Evolutionary conservation across 495 filamentous ascomycete species (phyloP).

Genomic region (Podospora didyma): DNA sequence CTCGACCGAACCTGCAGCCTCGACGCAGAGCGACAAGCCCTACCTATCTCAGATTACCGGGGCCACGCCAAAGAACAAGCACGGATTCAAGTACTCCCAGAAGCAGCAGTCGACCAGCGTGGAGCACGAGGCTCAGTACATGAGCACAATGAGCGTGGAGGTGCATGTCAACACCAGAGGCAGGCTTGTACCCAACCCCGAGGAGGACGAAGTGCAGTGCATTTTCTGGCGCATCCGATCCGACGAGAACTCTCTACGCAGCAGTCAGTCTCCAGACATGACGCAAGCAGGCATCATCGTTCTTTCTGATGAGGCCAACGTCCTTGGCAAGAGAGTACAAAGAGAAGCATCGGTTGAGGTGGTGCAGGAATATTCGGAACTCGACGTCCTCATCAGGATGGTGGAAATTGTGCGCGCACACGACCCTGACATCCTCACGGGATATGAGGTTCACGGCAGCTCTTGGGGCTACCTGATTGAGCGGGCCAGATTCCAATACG

Average conservation of each 20-base stretch:
- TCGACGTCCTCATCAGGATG: constrained; percentile 76
- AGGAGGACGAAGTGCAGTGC: constrained; percentile 82
- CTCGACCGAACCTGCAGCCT: constrained; percentile 47
- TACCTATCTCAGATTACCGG: constrained; percentile 83
- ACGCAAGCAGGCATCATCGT: constrained; percentile 58
- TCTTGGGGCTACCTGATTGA: constrained; percentile 97
- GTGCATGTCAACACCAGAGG: constrained; percentile 90
- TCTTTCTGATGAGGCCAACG: constrained; percentile 55
- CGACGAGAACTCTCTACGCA: constrained; percentile 47
- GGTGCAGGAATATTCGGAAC: constrained; percentile 70
- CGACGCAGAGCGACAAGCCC: constrained; percentile 31
- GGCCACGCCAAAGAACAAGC: constrained; percentile 77
- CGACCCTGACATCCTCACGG: constrained; percentile 92
- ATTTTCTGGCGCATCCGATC: constrained; percentile 89
- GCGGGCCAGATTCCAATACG: constrained; percentile 78
- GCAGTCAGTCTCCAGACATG: constrained; percentile 32
- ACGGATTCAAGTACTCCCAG: constrained; percentile 86
- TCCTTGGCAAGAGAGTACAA: constrained; percentile 46
- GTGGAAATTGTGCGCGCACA: constrained; percentile 78
- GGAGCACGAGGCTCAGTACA: constrained; percentile 83
- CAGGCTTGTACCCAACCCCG: constrained; percentile 76
- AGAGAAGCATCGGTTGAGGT: constrained; percentile 50
- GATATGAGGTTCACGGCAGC: constrained; percentile 88
- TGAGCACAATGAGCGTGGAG: constrained; percentile 95
- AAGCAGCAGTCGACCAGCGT: constrained; percentile 70